These are phyloP conservation scores for Cyberlindnera lachancei DNA, from an alignment of 805 yeast species.

Conservation along the genomic window DNA sequence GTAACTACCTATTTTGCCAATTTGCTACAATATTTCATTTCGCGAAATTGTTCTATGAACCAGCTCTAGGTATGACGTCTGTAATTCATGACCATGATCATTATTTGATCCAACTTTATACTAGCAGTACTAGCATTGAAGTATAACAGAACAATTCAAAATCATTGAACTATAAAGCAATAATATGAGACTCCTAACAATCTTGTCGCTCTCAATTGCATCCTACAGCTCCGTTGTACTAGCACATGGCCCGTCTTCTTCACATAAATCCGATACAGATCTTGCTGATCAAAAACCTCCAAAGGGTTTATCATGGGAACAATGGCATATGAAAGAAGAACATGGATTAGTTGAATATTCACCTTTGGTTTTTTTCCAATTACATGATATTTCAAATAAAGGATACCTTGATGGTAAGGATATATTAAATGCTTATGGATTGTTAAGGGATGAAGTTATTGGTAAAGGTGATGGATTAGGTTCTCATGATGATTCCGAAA, in stretches of 20 bases:
- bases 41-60: too few relatives aligned
- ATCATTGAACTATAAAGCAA: too few relatives aligned
- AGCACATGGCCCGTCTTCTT: too few relatives aligned
- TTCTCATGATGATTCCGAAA: slow-evolving; percentile 56
- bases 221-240: neutral
- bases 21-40: too few relatives aligned
- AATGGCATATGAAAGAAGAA: slow-evolving; percentile 88
- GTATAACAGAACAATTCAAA: too few relatives aligned
- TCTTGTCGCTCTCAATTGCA: too few relatives aligned
- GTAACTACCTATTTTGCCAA: too few relatives aligned
- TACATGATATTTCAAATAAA: slow-evolving; percentile 65
- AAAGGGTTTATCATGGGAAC: slow-evolving; percentile 58
- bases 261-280: slow-evolving; percentile 13
- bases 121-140: too few relatives aligned
- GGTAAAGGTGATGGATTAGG: slow-evolving; percentile 94
- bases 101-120: too few relatives aligned
- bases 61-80: too few relatives aligned
- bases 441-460: slow-evolving; percentile 59
- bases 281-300: slow-evolving; percentile 37
- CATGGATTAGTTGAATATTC: slow-evolving; percentile 73
- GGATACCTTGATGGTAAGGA: slow-evolving; percentile 54
- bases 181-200: too few relatives aligned
- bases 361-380: slow-evolving; percentile 64
- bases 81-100: too few relatives aligned
- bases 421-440: slow-evolving; percentile 75